phyloP scores from a whole-genome alignment of 2,329 filamentous ascomycete species.

The Grosmannia huntii region DNA sequence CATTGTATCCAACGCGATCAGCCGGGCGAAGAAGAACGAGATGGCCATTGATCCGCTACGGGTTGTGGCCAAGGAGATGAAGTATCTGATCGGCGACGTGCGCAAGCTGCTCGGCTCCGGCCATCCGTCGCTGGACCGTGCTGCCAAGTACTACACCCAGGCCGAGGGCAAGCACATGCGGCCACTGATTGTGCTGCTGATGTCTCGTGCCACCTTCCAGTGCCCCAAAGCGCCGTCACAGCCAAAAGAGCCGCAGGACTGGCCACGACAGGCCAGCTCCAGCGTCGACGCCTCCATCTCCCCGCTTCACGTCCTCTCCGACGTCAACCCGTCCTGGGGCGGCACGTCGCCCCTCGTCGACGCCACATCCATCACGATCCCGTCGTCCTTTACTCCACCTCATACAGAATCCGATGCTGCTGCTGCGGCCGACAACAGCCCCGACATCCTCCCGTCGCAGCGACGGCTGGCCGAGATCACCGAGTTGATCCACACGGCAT shows the following conservation, averaged over 20 bases:
- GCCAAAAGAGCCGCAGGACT: constrained; percentile 6
- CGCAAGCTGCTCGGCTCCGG: constrained; percentile 85
- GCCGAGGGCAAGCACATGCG: constrained; percentile 95
- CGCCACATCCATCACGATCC: not conserved
- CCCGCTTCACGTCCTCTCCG: constrained; percentile 49
- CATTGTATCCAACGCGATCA: constrained; percentile 56
- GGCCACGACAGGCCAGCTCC: constrained; percentile 25
- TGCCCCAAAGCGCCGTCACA: constrained; percentile 42
- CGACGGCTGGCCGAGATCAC: constrained; percentile 90
- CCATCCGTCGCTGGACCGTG: constrained; percentile 85
- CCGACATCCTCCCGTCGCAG: constrained; percentile 82
- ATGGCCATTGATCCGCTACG: constrained; percentile 78
- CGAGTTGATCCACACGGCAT: constrained; percentile 93
- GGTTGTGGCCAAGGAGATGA: constrained; percentile 91
- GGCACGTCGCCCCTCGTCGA: not conserved
- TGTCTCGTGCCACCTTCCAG: constrained; percentile 85
- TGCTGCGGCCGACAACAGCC: constrained; percentile 22
- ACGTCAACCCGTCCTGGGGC: constrained; percentile 59
- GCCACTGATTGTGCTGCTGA: constrained; percentile 86
- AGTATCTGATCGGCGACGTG: constrained; percentile 88
- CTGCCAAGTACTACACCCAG: constrained; percentile 96
- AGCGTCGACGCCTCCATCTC: constrained; percentile 43
- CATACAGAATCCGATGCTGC: constrained; percentile 36
- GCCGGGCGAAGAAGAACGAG: constrained; percentile 46
- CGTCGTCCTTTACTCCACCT: not conserved